Percentiles rank a stretch among this genome's conserved stretches.
Evolutionary conservation across 352 stramenopile species (phyloP).

Genomic region (Globisporangium nodosum): DNA sequence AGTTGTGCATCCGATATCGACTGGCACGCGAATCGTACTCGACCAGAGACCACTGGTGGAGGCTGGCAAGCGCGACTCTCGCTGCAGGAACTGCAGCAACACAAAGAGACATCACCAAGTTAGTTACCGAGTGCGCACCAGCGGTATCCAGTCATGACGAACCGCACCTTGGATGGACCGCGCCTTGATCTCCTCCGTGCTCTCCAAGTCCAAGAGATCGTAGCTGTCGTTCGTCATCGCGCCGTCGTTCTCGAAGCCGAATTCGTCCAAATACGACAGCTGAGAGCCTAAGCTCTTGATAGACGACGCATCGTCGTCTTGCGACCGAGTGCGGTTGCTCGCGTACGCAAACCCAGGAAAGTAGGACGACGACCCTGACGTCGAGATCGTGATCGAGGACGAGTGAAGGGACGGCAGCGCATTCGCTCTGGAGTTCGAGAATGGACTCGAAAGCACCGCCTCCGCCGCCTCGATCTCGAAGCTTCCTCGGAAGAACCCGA

Average conservation of each 20-base stretch:
- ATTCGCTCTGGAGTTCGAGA: slow-evolving; percentile 14
- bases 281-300: slow-evolving; percentile 58
- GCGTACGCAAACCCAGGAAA: slow-evolving; percentile 54
- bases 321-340: slow-evolving; percentile 17
- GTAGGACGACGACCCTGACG: slow-evolving; percentile 27
- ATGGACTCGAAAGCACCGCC: slow-evolving; percentile 58
- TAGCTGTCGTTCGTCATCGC: slow-evolving; percentile 77
- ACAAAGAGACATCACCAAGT: background rate
- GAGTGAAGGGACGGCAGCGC: background rate
- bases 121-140: background rate
- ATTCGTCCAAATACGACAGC: slow-evolving; percentile 65
- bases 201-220: slow-evolving; percentile 70
- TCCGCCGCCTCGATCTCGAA: slow-evolving; percentile 69
- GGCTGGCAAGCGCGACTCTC: slow-evolving; percentile 43
- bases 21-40: slow-evolving; percentile 66
- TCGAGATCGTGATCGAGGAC: slow-evolving; percentile 17
- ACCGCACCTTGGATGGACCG: slow-evolving; percentile 29
- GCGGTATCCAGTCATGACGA: background rate
- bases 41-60: slow-evolving; percentile 80
- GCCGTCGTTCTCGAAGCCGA: slow-evolving; percentile 71
- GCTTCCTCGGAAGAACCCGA: slow-evolving; percentile 75
- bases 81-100: slow-evolving; percentile 30
- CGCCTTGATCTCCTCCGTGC: slow-evolving; percentile 55
- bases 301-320: slow-evolving; percentile 49
- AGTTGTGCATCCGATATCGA: slow-evolving; percentile 79